These are phyloP conservation scores for Trypanosoma cruzi DNA, from an alignment of 208 protist genomes.

Conservation along the genomic window DNA sequence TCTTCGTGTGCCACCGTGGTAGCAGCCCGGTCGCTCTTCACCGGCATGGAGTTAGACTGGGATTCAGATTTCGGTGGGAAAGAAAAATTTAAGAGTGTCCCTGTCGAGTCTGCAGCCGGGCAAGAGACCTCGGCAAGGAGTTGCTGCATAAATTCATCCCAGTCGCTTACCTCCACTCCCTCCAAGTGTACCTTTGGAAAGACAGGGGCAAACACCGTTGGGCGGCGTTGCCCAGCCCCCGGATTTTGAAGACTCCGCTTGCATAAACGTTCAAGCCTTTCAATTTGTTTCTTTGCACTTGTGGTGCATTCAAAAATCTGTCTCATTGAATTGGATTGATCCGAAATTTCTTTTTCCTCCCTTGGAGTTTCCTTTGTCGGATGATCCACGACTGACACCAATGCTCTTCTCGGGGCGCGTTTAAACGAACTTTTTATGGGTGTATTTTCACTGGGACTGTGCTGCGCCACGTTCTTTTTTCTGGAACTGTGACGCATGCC, in stretches of 20 bases:
- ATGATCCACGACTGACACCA: not conserved
- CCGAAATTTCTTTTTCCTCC: not conserved
- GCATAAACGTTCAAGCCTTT: not conserved
- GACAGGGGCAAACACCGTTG: slow-evolving; percentile 9
- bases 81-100: not conserved
- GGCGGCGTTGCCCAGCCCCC: not conserved
- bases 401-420: not conserved
- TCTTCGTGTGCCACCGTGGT: too few species aligned
- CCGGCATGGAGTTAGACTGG: not conserved
- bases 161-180: slow-evolving; percentile 7
- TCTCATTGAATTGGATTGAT: not conserved
- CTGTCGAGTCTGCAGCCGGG: not conserved
- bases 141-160: slow-evolving; percentile 23
- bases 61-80: not conserved
- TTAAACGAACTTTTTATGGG: not conserved
- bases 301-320: not conserved
- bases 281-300: not conserved
- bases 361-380: not conserved
- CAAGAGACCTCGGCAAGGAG: slow-evolving; percentile 18
- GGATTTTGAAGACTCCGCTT: not conserved
- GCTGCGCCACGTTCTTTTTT: too few species aligned
- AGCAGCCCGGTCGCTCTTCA: not conserved
- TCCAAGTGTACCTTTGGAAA: slow-evolving; percentile 11
- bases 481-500: too few species aligned
- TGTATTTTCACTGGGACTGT: too few species aligned